Percentiles rank a stretch among this genome's conserved stretches.
Conservation (phyloP, 2,329 filamentous ascomycete species). For the Metarhizium brunneum region DNA sequence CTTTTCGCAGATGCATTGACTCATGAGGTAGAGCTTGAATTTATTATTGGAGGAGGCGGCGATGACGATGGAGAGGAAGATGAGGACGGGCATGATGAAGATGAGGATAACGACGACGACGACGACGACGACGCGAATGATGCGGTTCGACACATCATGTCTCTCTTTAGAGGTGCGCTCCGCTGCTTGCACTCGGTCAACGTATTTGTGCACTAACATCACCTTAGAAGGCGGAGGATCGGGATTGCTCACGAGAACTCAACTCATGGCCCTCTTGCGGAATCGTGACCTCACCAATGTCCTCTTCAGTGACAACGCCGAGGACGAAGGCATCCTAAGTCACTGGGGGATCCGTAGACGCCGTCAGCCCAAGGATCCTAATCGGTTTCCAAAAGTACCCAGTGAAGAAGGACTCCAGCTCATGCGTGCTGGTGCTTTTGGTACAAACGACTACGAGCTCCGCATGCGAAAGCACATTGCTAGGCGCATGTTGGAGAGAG, state of each 20-base stretch:
- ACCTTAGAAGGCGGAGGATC: constrained; percentile 15
- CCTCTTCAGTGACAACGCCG: constrained; percentile 27
- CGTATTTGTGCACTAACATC: not conserved
- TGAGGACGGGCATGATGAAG: constrained; percentile 13
- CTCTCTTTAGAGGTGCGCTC: constrained; percentile 21
- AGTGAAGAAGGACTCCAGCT: constrained; percentile 66
- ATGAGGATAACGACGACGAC: constrained; percentile 15
- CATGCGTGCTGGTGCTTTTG: constrained; percentile 78
- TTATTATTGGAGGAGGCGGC: constrained; percentile 12
- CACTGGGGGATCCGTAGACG: constrained; percentile 37
- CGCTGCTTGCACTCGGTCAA: not conserved
- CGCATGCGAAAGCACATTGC: constrained; percentile 52
- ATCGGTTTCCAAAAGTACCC: constrained; percentile 73
- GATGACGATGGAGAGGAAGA: constrained; percentile 15
- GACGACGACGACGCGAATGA: constrained; percentile 15
- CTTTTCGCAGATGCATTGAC: constrained; percentile 7
- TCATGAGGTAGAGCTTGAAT: constrained; percentile 12
- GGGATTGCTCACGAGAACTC: constrained; percentile 23
- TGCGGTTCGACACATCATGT: constrained; percentile 26
- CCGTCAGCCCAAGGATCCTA: constrained; percentile 33
- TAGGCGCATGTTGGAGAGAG: constrained; percentile 67
- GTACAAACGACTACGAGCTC: constrained; percentile 49
- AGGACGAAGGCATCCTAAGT: constrained; percentile 23
- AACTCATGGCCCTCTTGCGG: constrained; percentile 31
- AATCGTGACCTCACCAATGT: constrained; percentile 27